Conservation (phyloP, 108 stramenopile species). For the Nannochloropsis salina region DNA sequence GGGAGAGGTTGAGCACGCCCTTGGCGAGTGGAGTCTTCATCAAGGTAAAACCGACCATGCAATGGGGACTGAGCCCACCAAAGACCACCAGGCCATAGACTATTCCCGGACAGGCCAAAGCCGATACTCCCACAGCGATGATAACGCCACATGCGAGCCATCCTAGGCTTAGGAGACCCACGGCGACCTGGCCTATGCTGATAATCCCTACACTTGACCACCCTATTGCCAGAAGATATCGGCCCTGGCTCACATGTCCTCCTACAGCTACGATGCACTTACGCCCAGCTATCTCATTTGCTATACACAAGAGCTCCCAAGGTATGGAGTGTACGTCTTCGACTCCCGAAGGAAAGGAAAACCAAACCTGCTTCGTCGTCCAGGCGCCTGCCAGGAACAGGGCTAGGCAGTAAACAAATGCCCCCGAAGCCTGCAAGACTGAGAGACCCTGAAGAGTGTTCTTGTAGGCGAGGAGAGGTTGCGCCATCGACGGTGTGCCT, state of each 20-base stretch:
- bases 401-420: background rate
- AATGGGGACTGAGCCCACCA: background rate
- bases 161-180: background rate
- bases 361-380: background rate
- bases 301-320: background rate
- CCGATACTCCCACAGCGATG: background rate
- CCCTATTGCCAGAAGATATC: background rate
- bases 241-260: background rate
- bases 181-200: background rate
- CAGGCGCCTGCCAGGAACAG: background rate
- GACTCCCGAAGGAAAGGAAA: background rate
- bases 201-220: background rate
- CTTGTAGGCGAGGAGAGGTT: background rate
- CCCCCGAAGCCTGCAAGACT: background rate
- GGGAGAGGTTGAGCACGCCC: background rate
- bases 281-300: background rate
- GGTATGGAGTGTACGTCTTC: background rate
- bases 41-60: background rate
- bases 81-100: background rate
- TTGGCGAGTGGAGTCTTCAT: background rate
- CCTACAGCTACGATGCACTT: background rate
- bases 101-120: background rate
- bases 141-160: background rate
- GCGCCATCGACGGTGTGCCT: too few relatives aligned
- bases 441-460: background rate